Base-by-base conservation (phyloP, 164 flowering plant species). In the Vitis cinerea region DNA sequence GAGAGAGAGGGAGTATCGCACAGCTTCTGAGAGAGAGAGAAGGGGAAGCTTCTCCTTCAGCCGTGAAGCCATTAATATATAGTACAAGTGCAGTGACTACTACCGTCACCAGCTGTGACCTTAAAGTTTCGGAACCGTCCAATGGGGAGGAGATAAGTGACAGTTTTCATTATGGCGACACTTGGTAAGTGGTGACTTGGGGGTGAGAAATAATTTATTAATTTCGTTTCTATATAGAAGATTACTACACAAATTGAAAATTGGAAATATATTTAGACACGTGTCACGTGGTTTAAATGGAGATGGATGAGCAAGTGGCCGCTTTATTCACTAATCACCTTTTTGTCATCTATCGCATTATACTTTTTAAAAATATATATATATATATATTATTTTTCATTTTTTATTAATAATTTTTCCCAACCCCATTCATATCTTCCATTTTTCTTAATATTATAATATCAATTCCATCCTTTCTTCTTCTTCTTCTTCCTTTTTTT, bases 211-310 rank as follows among this genome's bases (percentile, higher is more conserved):
- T 58, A 12, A 5, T 58, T 13, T 23, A 13, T n/a, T 27, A 59
- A 37, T 12, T 13, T 58, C 31, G n/a, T 10, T 58, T 17, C 10
- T 7, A 17, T 17, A 11, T 9, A 57, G 19, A 56, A 56, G 57
- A 67, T 7, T 15, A 14, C 30, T 3, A 14, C 30, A 50, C 14
- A 47, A 13, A 57, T 13, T 61, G 50, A 9, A 59, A 17, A 14
- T 15, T 29, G 64, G 37, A 67, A 59, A 50, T 3, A 37, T 3
- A 2, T 37, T 60, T 50, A 8, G 63, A 61, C 71, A 67, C 75
- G 74, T 77, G 72, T 58, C 74, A 74, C 75, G 73, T 74, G 75
- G 13, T 51, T 51, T 31, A 62, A 71, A 50, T 51, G 71, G 68
- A 48, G 72, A 58, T 15, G 51, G 5, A 19, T 12, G 49, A 15